These are phyloP conservation scores for Suillus brevipes DNA, from an alignment of 768 basidiomycete species.

Conservation along the genomic window DNA sequence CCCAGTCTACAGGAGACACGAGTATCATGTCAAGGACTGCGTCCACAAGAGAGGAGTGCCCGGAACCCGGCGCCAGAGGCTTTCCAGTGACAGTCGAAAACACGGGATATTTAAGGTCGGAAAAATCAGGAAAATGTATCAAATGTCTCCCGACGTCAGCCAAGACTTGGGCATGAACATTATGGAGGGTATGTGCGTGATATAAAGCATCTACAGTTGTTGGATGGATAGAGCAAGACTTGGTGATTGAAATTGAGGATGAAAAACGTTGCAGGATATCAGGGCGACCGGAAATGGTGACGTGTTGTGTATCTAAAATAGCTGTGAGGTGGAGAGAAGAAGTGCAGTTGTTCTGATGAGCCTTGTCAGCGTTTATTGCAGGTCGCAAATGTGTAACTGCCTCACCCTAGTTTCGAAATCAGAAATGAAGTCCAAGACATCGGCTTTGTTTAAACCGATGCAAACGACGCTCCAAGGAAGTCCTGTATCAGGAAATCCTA, in stretches of 20 bases:
- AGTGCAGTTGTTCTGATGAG: not conserved
- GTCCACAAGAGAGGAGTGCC: conserved; percentile 36
- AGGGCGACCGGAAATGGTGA: conserved; percentile 62
- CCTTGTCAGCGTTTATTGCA: not conserved
- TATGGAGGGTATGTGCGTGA: conserved; percentile 38
- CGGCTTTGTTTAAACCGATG: conserved; percentile 30
- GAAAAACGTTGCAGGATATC: conserved; percentile 48
- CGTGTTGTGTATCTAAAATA: conserved; percentile 44
- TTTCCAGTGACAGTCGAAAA: conserved; percentile 48
- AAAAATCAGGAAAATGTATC: conserved; percentile 51
- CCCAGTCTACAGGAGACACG: conserved; percentile 55
- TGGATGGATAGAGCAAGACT: conserved; percentile 38
- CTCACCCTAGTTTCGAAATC: conserved; percentile 26
- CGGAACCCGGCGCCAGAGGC: conserved; percentile 24
- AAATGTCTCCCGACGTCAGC: conserved; percentile 43
- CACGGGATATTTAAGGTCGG: conserved; percentile 48
- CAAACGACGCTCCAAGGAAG: conserved; percentile 51
- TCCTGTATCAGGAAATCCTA: conserved; percentile 9
- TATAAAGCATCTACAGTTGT: conserved; percentile 54
- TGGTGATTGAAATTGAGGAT: conserved; percentile 29
- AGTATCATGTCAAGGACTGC: conserved; percentile 43
- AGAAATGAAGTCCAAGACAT: conserved; percentile 27
- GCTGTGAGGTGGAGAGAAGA: conserved; percentile 49
- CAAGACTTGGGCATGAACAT: conserved; percentile 42
- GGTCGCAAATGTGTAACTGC: not conserved